These are phyloP conservation scores for Neonectria magnoliae DNA, from an alignment of 2,329 filamentous ascomycete species.

Conservation along the genomic window DNA sequence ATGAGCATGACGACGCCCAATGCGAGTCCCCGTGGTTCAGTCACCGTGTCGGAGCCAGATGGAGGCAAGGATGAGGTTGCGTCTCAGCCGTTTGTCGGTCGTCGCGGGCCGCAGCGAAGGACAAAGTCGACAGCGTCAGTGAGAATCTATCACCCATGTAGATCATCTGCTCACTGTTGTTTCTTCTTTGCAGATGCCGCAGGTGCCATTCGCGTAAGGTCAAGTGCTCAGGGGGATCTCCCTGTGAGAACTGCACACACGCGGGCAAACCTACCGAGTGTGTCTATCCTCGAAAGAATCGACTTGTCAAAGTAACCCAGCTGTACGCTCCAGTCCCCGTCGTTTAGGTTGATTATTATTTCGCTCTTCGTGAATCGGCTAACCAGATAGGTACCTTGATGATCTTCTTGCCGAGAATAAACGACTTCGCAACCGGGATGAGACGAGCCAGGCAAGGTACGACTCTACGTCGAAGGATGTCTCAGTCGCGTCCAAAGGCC, in stretches of 20 bases:
- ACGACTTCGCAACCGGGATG: constrained; percentile 36
- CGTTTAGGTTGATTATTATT: fast-evolving
- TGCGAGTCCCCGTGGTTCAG: constrained; percentile 23
- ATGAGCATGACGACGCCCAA: constrained; percentile 26
- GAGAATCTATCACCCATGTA: not conserved
- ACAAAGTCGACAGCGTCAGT: constrained; percentile 42
- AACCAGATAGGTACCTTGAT: constrained; percentile 45
- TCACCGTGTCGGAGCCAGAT: constrained; percentile 33
- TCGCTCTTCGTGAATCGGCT: not conserved
- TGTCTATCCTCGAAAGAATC: constrained; percentile 47
- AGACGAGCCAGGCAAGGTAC: constrained; percentile 24
- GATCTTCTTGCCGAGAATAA: constrained; percentile 49
- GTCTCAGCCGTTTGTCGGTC: constrained; percentile 26
- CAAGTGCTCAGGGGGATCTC: constrained; percentile 48
- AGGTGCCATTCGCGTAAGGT: constrained; percentile 49
- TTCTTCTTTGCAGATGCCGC: constrained; percentile 36
- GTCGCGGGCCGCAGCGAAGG: constrained; percentile 32
- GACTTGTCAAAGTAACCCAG: constrained; percentile 47
- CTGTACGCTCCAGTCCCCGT: constrained; percentile 32
- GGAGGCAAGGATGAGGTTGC: constrained; percentile 30
- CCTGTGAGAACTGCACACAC: constrained; percentile 47
- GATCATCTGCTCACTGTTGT: not conserved
- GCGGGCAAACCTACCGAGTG: constrained; percentile 45
- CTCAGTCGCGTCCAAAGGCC: constrained; percentile 10
- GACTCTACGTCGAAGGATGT: constrained; percentile 28